A percentile compares a stretch with the other conserved stretches of the same genome.
These are phyloP conservation scores for Larix kaempferi DNA, from an alignment of 75 land plant species.

Conservation along the genomic window DNA sequence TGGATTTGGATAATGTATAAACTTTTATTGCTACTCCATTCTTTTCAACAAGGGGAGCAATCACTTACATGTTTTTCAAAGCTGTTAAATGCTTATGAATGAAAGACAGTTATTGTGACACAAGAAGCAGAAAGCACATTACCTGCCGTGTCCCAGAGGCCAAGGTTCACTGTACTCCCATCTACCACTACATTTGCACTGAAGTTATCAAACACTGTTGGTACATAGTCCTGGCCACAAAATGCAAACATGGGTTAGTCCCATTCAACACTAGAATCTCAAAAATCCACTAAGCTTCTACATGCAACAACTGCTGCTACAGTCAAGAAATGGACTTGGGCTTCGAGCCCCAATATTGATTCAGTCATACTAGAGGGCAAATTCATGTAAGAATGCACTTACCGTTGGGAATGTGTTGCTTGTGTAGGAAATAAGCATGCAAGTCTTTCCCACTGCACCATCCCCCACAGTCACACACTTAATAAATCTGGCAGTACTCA, in stretches of 20 bases:
- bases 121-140: neutral
- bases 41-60: neutral
- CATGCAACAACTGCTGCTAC: too few species aligned
- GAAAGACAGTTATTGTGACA: neutral
- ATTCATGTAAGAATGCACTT: constrained; percentile 7
- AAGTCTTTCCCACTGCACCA: constrained; percentile 54
- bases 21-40: neutral
- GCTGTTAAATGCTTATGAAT: neutral
- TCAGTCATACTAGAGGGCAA: too few species aligned
- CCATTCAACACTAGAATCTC: neutral
- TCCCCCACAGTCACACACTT: constrained; percentile 60
- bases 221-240: constrained; percentile 45
- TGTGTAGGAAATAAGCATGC: constrained; percentile 41
- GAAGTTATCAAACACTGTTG: constrained; percentile 53
- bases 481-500: constrained; percentile 37
- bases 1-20: too few species aligned
- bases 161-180: constrained; percentile 49
- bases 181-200: constrained; percentile 53
- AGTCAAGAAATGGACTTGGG: too few species aligned
- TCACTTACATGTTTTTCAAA: neutral
- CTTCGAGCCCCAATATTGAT: too few species aligned
- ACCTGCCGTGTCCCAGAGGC: constrained; percentile 60
- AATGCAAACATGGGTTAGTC: neutral
- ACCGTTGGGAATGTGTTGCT: constrained; percentile 51
- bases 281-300: too few species aligned